phyloP scores from a whole-genome alignment of 805 yeast species.

The Suhomyces vadensis region DNA sequence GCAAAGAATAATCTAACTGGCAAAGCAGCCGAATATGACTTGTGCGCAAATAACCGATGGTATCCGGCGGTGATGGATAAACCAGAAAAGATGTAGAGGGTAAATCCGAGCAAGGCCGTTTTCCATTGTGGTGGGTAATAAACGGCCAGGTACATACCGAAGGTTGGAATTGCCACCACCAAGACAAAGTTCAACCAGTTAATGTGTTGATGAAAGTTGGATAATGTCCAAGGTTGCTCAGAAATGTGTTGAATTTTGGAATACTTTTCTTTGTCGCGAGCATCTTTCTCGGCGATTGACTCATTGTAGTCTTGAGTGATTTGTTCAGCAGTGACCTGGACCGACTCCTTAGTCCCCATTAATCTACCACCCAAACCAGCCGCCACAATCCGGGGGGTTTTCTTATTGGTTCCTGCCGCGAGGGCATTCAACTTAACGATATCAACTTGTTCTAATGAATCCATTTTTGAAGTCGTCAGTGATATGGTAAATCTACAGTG shows the following conservation, averaged over 20 bases:
- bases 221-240: slow-evolving; percentile 74
- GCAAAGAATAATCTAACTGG: slow-evolving; percentile 69
- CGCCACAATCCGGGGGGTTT: slow-evolving; percentile 70
- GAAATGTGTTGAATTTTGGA: slow-evolving; percentile 56
- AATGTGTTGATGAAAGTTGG: slow-evolving; percentile 72
- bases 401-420: slow-evolving; percentile 79
- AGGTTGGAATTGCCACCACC: slow-evolving; percentile 59
- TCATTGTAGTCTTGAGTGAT: slow-evolving; percentile 53
- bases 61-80: slow-evolving; percentile 82
- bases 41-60: slow-evolving; percentile 79
- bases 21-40: slow-evolving; percentile 62
- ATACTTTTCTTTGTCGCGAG: slow-evolving; percentile 40
- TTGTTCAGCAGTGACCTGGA: slow-evolving; percentile 65
- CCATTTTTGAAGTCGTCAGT: no score
- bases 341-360: slow-evolving; percentile 81
- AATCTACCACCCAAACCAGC: slow-evolving; percentile 72
- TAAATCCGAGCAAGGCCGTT: slow-evolving; percentile 54
- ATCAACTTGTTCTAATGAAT: slow-evolving; percentile 46
- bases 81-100: slow-evolving; percentile 62
- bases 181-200: slow-evolving; percentile 76
- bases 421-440: slow-evolving; percentile 70
- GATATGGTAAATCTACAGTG: no score
- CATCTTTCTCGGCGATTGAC: slow-evolving; percentile 38
- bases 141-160: slow-evolving; percentile 50
- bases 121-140: slow-evolving; percentile 50